Evolutionary conservation across 345 rosid species (phyloP), one percentile per base, ranked within the genome.

Genomic region (Acer campestre): DNA sequence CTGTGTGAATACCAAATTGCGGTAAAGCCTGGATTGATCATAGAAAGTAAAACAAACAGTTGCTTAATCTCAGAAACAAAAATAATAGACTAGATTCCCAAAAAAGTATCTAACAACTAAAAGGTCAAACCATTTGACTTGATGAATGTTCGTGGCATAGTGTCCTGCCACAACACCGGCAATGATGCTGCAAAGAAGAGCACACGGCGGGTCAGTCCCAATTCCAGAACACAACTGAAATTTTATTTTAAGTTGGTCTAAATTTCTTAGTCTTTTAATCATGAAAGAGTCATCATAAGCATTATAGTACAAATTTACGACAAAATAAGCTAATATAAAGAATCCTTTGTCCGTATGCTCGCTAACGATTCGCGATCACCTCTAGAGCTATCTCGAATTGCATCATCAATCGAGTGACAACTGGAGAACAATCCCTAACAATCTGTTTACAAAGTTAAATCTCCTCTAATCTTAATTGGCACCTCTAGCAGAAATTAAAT

Each of bases 131-230:
- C 97, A 89, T 88, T 79, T 92, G 93, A 81, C 81, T 76, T 27
- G 97, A 86, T 2, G 97, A 92, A 81, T 92, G 97, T 62, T 92
- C 97, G 10, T 82, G 80, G 84, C 97, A 90, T 65, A 92, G 79
- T 9, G 93, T 89, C 83, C 90, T 86, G 53, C 97, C 93, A 74
- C 94, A 92, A 78, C 93, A 78, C 67, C 94, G 87, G 77, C 97
- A 92, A 79, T 92, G 97, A 85, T 92, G 94, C 97, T 90, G 84
- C 84, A 85, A 84, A 58, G 14, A 3, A 62, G 48, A 61, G 11
- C 20, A 42, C 23, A 35, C 0, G 13, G 2, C 0, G 40, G 12
- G 17, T 70, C 18, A 70, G 1, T 20, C 55, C 2, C 4, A 77
- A 48, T 31, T 62, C 22, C 23, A 12, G 10, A 48, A 49, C 12